These are phyloP conservation scores for Ceratocystis diversiconidia DNA, from an alignment of 2,329 filamentous ascomycete species.

Conservation along the genomic window DNA sequence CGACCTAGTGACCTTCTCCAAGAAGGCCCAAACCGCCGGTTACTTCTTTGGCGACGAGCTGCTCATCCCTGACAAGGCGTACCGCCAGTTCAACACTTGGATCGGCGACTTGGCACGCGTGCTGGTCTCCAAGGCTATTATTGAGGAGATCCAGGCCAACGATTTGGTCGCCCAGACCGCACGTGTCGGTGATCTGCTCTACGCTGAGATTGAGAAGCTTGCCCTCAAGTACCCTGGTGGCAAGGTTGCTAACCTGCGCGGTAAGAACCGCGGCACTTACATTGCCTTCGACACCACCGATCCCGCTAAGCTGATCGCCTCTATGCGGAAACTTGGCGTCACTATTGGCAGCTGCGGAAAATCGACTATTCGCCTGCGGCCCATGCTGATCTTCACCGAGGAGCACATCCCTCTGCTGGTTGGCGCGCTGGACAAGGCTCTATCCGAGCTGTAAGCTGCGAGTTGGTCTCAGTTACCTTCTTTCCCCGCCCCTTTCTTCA, in stretches of 20 bases:
- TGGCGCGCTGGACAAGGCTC: conserved; percentile 14
- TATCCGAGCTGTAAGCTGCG: conserved; percentile 13
- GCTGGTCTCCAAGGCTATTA: conserved; percentile 73
- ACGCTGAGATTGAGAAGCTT: conserved; percentile 47
- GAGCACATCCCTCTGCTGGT: conserved; percentile 35
- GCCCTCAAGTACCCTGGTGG: conserved; percentile 47
- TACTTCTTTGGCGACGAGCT: conserved; percentile 78
- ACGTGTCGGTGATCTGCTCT: conserved; percentile 54
- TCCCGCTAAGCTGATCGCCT: conserved; percentile 49
- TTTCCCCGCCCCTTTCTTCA: too few species aligned
- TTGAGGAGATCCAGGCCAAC: conserved; percentile 62
- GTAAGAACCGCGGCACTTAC: conserved; percentile 54
- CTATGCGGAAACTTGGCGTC: conserved; percentile 56
- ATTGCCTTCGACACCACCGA: conserved; percentile 65
- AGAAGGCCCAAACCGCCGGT: conserved; percentile 87
- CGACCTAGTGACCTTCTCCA: conserved; percentile 89
- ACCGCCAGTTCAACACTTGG: conserved; percentile 96
- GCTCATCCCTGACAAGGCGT: conserved; percentile 78
- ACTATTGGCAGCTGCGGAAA: conserved; percentile 67
- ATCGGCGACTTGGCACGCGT: conserved; percentile 84
- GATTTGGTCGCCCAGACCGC: conserved; percentile 69
- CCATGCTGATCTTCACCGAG: conserved; percentile 71
- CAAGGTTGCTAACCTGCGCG: conserved; percentile 59
- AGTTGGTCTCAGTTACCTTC: too few species aligned
- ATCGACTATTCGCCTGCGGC: conserved; percentile 55